Base-by-base conservation (phyloP, 305 asterid species). In the Fraxinus sp. region DNA sequence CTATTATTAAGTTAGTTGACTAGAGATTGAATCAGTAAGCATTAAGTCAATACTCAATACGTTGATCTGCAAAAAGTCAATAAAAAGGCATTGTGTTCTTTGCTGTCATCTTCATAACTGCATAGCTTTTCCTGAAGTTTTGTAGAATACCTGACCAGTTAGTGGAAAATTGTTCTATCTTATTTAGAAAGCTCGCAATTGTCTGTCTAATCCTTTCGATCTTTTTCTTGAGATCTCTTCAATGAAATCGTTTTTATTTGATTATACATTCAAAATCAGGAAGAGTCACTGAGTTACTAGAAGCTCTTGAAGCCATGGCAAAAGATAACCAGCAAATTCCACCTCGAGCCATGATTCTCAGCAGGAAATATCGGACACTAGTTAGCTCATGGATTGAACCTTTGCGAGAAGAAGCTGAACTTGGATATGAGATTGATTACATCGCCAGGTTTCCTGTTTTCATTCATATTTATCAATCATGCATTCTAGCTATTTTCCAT, bases 321-420 rank as follows among this genome's bases (percentile, higher is more conserved):
- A 94, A 88, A 80, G 98, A 96, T 88, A 92, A 92, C 84, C 98
- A 91, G 77, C 91, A 88, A 86, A 89, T 96, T 70, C 98, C 98
- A 84, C 92, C 97, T 33, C 92, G 99, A 88, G 99, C 98, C 83
- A 96, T 96, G 98, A 90, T 94, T 84, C 80, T 93, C 88, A 96
- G 91, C 92, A 87, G 97, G 92, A 96, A 92, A 83, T 96, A 96
- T 86, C 91, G 99, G 68, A 91, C 99, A 37, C 89, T 96, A 76
- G 99, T 96, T 88, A 96, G 99, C 93, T 96, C 99, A 4, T 96
- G 99, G 99, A 94, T 96, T 90, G 99, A 96, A 87, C 99, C 99
- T 83, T 86, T 96, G 89, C 97, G 91, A 87, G 98, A 94, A 89
- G 99, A 96, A 91, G 98, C 99, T 86, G 99, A 96, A 85, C 92